Conservation (phyloP, 2,329 filamentous ascomycete genomes). For the Trichoderma lentiforme region DNA sequence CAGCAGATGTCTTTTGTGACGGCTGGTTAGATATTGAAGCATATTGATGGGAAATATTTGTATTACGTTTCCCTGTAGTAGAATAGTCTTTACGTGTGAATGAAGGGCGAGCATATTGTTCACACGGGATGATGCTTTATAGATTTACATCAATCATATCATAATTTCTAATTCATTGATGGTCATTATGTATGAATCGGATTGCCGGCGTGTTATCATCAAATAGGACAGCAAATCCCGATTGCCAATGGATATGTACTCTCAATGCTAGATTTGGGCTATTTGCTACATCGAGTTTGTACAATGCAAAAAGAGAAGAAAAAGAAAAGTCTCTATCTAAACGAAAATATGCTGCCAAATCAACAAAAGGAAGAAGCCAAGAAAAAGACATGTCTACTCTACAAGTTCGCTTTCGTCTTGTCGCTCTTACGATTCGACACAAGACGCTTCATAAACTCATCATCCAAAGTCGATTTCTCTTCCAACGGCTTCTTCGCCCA, state of each 20-base stretch:
- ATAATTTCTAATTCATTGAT: not conserved
- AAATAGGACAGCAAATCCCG: not conserved
- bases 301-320: not conserved
- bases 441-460: slow-evolving; percentile 54
- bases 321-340: not conserved
- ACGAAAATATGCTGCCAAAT: not conserved
- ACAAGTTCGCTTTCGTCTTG: slow-evolving; percentile 17
- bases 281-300: not conserved
- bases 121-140: not conserved
- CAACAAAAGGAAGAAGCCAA: not conserved
- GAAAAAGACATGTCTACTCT: not conserved
- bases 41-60: not conserved
- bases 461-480: slow-evolving; percentile 51
- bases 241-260: not conserved
- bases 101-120: not conserved
- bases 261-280: not conserved
- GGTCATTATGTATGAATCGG: not conserved
- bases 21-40: not conserved
- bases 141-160: not conserved
- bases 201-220: not conserved
- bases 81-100: not conserved
- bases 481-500: slow-evolving; percentile 49
- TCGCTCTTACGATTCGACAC: slow-evolving; percentile 23
- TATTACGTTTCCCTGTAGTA: not conserved
- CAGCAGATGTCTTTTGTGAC: not conserved